Evolutionary conservation across 2,329 filamentous ascomycete genomes (phyloP), one percentile per base, ranked within the genome.

Genomic region (Rosellinia necatrix): DNA sequence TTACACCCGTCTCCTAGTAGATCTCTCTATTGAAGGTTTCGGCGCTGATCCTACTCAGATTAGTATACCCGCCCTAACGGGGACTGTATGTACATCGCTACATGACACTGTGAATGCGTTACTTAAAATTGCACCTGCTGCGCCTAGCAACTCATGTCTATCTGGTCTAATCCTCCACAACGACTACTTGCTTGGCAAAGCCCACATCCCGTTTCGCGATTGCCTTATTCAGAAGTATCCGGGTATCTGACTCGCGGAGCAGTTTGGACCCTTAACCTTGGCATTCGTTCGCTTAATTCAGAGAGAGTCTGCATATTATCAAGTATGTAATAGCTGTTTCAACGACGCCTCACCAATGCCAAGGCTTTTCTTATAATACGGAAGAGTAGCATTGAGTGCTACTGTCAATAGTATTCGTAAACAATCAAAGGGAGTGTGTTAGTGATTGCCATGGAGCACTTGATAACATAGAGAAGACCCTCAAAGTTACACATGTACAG

Each of bases 211-310:
- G 19, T 41, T 52, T 52, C 15, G 30, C 40, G 38, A 52, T 38
- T 52, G 10, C 49, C 41, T 30, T 13, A 38, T 52, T 35, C 24
- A 44, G 49, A 19, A 46, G 9, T 19, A 29, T 37, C 40, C 49
- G 40, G 41, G 30, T 15, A 34, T 50, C 38, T 50, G 6, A 50
- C 48, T 42, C 48, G 37, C 37, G n/a, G 21, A 34, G 19, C 13
- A 21, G 21, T 25, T 49, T 17, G 5, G n/a, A 35, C 27, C 37
- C 21, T 30, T 19, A 27, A 24, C 37, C 25, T 19, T 7, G 19
- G 4, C 30, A 12, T n/a, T n/a, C n/a, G n/a, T n/a, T n/a, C 35
- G 10, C 24, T 8, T 3, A 29, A 17, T 10, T 8, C 44, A 17
- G n/a, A 37, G n/a, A 27, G 22, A 25, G 9, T 3, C 6, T 34